These are phyloP conservation scores for Gentiana straminea DNA, from an alignment of 257 asterid genomes.

Conservation along the genomic window DNA sequence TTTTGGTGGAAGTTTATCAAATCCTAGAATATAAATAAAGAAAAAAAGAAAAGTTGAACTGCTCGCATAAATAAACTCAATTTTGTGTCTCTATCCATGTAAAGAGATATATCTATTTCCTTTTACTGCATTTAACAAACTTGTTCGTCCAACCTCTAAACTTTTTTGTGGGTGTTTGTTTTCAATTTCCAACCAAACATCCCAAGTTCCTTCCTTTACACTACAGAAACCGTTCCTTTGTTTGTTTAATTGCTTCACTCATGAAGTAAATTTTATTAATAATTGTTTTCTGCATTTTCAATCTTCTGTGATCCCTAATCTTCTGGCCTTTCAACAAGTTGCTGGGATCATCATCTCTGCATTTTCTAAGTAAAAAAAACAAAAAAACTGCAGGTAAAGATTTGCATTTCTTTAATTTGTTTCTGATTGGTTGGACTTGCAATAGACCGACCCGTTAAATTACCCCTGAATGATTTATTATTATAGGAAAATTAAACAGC, in stretches of 20 bases:
- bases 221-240: not conserved
- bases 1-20: constrained; percentile 29
- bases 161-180: constrained; percentile 13
- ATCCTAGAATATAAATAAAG: not conserved
- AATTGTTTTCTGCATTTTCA: not conserved
- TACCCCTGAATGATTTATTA: not conserved
- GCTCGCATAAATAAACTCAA: not conserved
- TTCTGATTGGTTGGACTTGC: not conserved
- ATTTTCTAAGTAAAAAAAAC: not conserved
- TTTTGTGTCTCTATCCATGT: not conserved
- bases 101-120: too few species aligned
- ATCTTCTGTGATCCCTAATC: not conserved
- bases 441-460: not conserved
- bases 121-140: constrained; percentile 3
- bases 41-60: not conserved
- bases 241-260: not conserved
- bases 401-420: not conserved
- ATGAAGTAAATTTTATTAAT: not conserved
- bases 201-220: constrained; percentile 15
- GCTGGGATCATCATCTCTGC: not conserved
- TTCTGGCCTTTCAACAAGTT: not conserved
- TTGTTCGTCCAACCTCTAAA: constrained; percentile 20
- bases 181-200: constrained; percentile 2
- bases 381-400: constrained; percentile 1
- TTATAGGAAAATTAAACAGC: not conserved